phyloP scores from a whole-genome alignment of 1,284 basidiomycete species.

The Apiotrichum gamsii region DNA sequence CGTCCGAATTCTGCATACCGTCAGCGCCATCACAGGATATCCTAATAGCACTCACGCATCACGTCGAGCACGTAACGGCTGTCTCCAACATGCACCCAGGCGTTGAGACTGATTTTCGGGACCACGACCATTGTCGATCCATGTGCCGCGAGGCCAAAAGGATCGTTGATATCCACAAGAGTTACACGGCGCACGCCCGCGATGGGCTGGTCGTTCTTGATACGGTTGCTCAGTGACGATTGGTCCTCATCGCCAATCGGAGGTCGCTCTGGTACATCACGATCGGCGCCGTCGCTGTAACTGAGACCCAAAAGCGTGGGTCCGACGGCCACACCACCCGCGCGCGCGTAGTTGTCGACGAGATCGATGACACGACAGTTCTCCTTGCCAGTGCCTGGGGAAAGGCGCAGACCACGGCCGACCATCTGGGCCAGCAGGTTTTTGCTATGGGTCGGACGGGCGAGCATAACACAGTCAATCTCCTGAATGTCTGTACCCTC shows the following conservation, averaged over 20 bases:
- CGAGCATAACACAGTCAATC: constrained; percentile 84
- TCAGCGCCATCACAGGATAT: too few relatives aligned
- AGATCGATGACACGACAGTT: constrained; percentile 90
- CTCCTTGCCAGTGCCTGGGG: constrained; percentile 69
- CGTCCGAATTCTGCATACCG: too few relatives aligned
- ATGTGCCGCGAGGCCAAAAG: constrained; percentile 20
- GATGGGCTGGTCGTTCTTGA: too few relatives aligned
- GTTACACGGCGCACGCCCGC: too few relatives aligned
- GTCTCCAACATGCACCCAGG: constrained; percentile 65
- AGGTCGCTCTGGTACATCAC: background rate
- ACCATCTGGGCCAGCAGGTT: constrained; percentile 95
- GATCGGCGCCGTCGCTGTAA: constrained; percentile 55
- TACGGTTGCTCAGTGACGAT: background rate
- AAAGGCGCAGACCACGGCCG: constrained; percentile 73
- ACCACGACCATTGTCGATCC: too few relatives aligned
- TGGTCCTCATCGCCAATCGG: background rate
- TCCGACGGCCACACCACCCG: constrained; percentile 66
- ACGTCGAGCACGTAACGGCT: constrained; percentile 72
- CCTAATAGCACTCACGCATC: constrained; percentile 52
- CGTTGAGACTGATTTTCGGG: too few relatives aligned
- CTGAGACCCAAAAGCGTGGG: constrained; percentile 84
- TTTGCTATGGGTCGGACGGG: constrained; percentile 75
- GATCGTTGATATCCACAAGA: constrained; percentile 4
- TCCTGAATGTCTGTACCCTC: constrained; percentile 88
- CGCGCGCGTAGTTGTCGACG: constrained; percentile 68